These are phyloP conservation scores for Solanum bulbocastanum DNA, from an alignment of 257 asterid species.

Conservation along the genomic window DNA sequence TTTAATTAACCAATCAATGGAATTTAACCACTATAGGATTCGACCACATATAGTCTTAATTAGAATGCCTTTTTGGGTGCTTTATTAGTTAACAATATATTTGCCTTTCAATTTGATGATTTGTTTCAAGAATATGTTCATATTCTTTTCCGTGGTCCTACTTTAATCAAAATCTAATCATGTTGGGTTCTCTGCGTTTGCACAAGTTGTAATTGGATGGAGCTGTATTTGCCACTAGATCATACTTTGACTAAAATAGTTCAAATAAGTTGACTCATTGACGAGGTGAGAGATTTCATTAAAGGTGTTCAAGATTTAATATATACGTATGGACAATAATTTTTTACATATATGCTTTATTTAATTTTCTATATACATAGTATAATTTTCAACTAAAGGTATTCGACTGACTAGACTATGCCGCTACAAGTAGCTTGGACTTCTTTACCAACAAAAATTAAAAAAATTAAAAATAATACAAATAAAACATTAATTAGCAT, in stretches of 20 bases:
- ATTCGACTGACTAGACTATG: background rate
- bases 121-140: slow-evolving; percentile 20
- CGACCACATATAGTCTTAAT: background rate
- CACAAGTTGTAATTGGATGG: slow-evolving; percentile 9
- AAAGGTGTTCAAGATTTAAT: too few relatives aligned
- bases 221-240: slow-evolving; percentile 7
- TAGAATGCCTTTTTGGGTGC: background rate
- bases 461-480: background rate
- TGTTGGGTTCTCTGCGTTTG: slow-evolving; percentile 4
- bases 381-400: too few relatives aligned
- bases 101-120: background rate
- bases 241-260: slow-evolving; percentile 27
- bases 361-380: too few relatives aligned
- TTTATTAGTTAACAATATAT: slow-evolving; percentile 6
- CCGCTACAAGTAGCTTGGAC: background rate
- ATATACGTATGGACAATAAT: too few relatives aligned
- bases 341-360: too few relatives aligned
- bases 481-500: background rate
- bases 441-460: background rate
- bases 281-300: too few relatives aligned
- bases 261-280: background rate
- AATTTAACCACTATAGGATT: background rate
- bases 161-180: background rate
- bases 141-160: slow-evolving; percentile 27
- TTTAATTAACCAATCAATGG: background rate